phyloP scores from a whole-genome alignment of 768 basidiomycete genomes.

The Suillus cothurnatus region DNA sequence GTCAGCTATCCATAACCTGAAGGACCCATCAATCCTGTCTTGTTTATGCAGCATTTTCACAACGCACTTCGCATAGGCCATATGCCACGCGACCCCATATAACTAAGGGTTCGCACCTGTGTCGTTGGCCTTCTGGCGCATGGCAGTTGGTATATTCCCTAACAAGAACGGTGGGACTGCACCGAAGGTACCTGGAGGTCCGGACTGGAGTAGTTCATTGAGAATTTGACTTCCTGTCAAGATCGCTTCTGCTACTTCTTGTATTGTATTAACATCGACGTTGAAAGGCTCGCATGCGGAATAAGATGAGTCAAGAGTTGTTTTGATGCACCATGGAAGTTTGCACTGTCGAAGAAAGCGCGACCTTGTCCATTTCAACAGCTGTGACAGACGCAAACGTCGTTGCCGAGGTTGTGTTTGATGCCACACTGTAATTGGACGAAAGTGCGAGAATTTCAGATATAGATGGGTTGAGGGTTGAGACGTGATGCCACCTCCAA shows the following conservation, averaged over 20 bases:
- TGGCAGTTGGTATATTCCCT: slow-evolving; percentile 18
- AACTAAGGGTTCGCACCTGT: slow-evolving; percentile 23
- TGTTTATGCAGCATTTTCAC: neutral
- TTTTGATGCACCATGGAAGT: slow-evolving; percentile 18
- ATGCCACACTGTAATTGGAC: slow-evolving; percentile 16
- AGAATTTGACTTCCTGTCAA: slow-evolving; percentile 22
- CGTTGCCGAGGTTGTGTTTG: slow-evolving; percentile 16
- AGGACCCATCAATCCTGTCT: neutral
- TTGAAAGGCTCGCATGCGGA: slow-evolving; percentile 19
- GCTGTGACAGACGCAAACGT: slow-evolving; percentile 21
- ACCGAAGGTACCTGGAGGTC: neutral
- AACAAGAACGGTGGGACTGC: slow-evolving; percentile 7
- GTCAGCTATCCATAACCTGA: slow-evolving; percentile 19
- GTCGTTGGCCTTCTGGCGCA: slow-evolving; percentile 13
- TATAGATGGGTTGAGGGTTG: slow-evolving; percentile 19
- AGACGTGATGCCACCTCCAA: too few relatives aligned
- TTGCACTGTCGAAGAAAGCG: slow-evolving; percentile 14
- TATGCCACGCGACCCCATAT: slow-evolving; percentile 20
- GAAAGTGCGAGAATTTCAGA: slow-evolving; percentile 19
- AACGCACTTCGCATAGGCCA: slow-evolving; percentile 14
- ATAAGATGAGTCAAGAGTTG: slow-evolving; percentile 24
- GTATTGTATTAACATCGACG: slow-evolving; percentile 19
- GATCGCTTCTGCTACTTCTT: slow-evolving; percentile 19
- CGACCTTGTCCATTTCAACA: slow-evolving; percentile 11
- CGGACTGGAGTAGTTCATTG: slow-evolving; percentile 8